Evolutionary conservation across 305 asterid genomes (phyloP).

Genomic region (Fraxinus nigra): DNA sequence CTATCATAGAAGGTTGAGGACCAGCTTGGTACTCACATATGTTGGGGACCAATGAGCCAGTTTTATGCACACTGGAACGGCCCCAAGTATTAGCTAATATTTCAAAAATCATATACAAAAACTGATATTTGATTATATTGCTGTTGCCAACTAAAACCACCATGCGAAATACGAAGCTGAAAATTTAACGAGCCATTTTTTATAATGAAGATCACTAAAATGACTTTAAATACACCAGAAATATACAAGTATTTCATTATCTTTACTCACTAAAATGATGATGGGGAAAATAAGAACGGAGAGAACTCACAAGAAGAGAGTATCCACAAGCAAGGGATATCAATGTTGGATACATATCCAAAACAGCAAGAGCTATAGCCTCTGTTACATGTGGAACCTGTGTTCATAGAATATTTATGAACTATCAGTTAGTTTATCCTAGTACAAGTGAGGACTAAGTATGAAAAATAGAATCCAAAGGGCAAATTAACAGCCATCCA

Average conservation of each 20-base stretch:
- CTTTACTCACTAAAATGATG: neutral
- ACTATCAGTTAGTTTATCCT: neutral
- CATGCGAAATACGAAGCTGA: neutral
- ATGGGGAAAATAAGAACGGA: neutral
- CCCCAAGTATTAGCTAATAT: neutral
- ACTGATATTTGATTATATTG: too few relatives aligned
- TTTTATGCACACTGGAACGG: neutral
- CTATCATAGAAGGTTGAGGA: neutral
- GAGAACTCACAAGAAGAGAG: slow-evolving; percentile 64
- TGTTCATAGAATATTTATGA: slow-evolving; percentile 22
- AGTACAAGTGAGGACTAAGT: neutral
- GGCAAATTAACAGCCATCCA: slow-evolving; percentile 1
- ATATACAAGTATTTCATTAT: neutral
- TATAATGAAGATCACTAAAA: neutral
- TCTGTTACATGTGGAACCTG: slow-evolving; percentile 96
- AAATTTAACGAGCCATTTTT: neutral
- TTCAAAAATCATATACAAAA: neutral
- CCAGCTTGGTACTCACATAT: neutral
- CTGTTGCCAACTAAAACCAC: neutral
- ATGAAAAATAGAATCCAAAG: neutral
- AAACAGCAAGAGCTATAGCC: slow-evolving; percentile 77
- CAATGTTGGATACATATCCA: slow-evolving; percentile 82
- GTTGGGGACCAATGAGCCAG: neutral
- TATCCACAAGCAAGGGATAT: slow-evolving; percentile 77
- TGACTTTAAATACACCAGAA: neutral